Evolutionary conservation across 2,329 filamentous ascomycete species (phyloP).

Genomic region (Samsoniella hepiali): DNA sequence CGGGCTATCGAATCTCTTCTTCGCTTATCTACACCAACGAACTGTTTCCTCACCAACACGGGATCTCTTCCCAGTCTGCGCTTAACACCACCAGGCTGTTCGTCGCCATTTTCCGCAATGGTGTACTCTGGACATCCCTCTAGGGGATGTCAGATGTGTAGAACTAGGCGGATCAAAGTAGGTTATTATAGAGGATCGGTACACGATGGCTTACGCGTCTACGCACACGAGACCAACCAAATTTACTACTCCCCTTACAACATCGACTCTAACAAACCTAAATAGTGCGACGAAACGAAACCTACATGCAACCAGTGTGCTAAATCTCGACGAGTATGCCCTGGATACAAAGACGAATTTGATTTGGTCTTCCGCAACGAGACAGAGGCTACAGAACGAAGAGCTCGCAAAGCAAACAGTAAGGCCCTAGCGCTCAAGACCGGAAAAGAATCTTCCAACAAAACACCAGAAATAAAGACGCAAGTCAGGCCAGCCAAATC

Average conservation of each 20-base stretch:
- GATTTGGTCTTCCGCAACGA: constrained; percentile 71
- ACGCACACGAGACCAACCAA: neutral
- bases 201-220: neutral
- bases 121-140: constrained; percentile 66
- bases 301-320: constrained; percentile 63
- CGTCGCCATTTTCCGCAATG: constrained; percentile 40
- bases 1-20: neutral
- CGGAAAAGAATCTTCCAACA: constrained; percentile 27
- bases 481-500: constrained; percentile 21
- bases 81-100: neutral
- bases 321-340: constrained; percentile 61
- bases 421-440: constrained; percentile 41
- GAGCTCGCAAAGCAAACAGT: constrained; percentile 55
- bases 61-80: neutral
- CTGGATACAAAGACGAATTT: constrained; percentile 68
- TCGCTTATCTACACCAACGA: neutral
- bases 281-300: constrained; percentile 64
- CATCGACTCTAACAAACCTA: neutral
- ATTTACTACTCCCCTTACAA: neutral
- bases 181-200: constrained; percentile 21
- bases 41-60: neutral
- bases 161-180: constrained; percentile 71
- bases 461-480: neutral
- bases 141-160: constrained; percentile 70
- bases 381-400: constrained; percentile 63